Percentiles rank a stretch among this genome's conserved stretches.
Conservation (phyloP, 108 stramenopile genomes). For the Aureococcus anophagefferens region DNA sequence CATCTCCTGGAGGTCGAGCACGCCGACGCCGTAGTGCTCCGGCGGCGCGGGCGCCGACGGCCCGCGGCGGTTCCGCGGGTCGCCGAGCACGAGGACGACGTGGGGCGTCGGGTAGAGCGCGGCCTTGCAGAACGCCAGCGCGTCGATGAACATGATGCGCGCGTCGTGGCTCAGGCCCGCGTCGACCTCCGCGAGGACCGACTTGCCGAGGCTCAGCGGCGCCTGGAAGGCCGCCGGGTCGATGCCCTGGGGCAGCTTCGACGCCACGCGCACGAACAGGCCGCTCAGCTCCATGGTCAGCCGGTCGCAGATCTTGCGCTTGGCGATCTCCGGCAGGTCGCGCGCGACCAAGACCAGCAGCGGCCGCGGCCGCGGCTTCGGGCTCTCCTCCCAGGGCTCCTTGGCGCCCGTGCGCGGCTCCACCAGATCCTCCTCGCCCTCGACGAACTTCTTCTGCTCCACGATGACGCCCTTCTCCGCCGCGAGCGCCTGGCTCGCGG, state of each 20-base stretch:
- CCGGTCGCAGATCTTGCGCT: slow-evolving; percentile 8
- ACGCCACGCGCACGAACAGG: slow-evolving; percentile 6
- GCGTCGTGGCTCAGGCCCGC: not conserved
- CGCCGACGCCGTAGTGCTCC: slow-evolving; percentile 4
- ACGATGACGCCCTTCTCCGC: too few species aligned
- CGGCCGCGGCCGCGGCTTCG: not conserved
- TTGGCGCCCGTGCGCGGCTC: too few species aligned
- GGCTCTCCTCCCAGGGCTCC: not conserved
- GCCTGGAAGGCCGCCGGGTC: slow-evolving; percentile 11
- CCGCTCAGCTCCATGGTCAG: slow-evolving; percentile 3
- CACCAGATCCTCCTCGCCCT: too few species aligned
- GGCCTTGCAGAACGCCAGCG: slow-evolving; percentile 5
- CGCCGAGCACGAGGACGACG: slow-evolving; percentile 1
- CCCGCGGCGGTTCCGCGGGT: slow-evolving; percentile 1
- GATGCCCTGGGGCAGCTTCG: not conserved
- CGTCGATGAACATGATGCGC: slow-evolving; percentile 1
- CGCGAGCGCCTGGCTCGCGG: too few species aligned
- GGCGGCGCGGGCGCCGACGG: not conserved
- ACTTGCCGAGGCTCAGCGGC: not conserved
- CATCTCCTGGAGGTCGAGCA: slow-evolving; percentile 5
- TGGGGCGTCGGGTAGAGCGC: slow-evolving; percentile 7
- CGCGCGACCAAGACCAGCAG: slow-evolving; percentile 3
- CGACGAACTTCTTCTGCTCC: too few species aligned
- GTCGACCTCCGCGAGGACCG: slow-evolving; percentile 10
- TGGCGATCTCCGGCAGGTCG: slow-evolving; percentile 6